phyloP scores from a whole-genome alignment of 192 early-diverging fungal species.

The Dimargaris cristalligena region DNA sequence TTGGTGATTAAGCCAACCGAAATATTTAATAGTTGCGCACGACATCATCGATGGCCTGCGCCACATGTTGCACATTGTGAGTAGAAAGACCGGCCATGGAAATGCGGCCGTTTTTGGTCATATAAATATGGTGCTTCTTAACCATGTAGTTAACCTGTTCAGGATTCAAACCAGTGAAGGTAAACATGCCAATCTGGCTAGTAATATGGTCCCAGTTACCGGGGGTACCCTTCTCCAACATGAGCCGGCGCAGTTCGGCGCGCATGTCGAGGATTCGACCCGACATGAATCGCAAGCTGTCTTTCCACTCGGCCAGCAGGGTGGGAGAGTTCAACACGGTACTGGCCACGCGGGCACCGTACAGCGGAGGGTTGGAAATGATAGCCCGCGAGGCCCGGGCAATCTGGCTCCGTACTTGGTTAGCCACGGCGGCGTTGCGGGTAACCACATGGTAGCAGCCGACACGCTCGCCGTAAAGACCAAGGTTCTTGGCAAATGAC shows the following conservation, averaged over 20 bases:
- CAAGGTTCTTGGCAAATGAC: constrained; percentile 98
- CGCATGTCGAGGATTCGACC: constrained; percentile 85
- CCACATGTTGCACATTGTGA: constrained; percentile 76
- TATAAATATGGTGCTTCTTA: constrained; percentile 79
- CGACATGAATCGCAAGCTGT: constrained; percentile 65
- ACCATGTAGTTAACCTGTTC: constrained; percentile 63
- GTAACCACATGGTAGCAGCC: constrained; percentile 73
- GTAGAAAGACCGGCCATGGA: constrained; percentile 87
- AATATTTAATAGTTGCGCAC: constrained; percentile 52
- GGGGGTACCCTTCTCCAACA: constrained; percentile 62
- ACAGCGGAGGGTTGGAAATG: constrained; percentile 81
- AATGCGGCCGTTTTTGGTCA: constrained; percentile 91
- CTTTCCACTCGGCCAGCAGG: constrained; percentile 75
- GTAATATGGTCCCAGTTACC: constrained; percentile 92
- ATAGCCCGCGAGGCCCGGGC: constrained; percentile 66
- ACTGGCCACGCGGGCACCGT: constrained; percentile 75
- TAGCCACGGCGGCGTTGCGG: constrained; percentile 27
- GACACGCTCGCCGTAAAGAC: constrained; percentile 83
- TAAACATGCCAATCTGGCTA: constrained; percentile 98
- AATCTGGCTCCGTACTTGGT: constrained; percentile 59
- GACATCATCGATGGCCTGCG: constrained; percentile 75
- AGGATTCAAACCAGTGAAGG: constrained; percentile 71
- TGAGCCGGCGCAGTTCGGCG: constrained; percentile 36
- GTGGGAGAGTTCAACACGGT: constrained; percentile 63
- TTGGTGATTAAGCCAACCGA: no score